Base-by-base conservation (phyloP, 2,329 filamentous ascomycete genomes). In the Penicillium hordei region DNA sequence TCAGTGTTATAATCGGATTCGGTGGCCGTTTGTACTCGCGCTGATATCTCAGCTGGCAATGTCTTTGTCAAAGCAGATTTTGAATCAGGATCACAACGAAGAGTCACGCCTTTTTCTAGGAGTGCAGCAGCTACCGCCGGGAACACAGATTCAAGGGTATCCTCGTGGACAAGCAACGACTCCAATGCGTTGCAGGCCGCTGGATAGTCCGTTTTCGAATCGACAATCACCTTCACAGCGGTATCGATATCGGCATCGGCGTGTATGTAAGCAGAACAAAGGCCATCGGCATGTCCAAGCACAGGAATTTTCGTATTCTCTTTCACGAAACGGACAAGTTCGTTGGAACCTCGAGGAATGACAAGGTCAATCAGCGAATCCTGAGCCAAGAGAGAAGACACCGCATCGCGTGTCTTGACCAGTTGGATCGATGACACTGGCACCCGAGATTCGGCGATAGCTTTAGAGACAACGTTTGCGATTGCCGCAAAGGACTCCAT, bases 121-220 rank as follows among this genome's bases (percentile, higher is more conserved):
- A 99, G 83, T 1, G 89, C 89, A 59, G 83, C 74, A n/a, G 89
- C 93, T 15, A 94, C 86, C 2, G 76, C 69, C 1, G 91, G 89
- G 43, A 96, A 83, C 38, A 90, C 73, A 4, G 84, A 88, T 34
- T 76, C 71, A 3, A 96, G 80, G 0, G 87, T 88, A 17, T 83
- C 77, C 60, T 90, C 82, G 67, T 97, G 88, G 5, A 97, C 89
- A 19, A 99, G 85, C 10, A 99, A 83, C 1, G 92, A 95, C 78
- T 99, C 94, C n/a, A 93, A 78, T 42, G 89, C 87, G 78, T 99
- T 99, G 81, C 94, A 99, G 15, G 93, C 94, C 38, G 94, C 94
- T 1, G 93, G 91, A 71, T 99, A 99, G 75, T 89, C 90, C 27
- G 90, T 92, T 78, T 99, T 99, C 46, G 93, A 89, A 77, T 99